These are phyloP conservation scores for Salix arbutifolia DNA, from an alignment of 345 rosid genomes.

Conservation along the genomic window DNA sequence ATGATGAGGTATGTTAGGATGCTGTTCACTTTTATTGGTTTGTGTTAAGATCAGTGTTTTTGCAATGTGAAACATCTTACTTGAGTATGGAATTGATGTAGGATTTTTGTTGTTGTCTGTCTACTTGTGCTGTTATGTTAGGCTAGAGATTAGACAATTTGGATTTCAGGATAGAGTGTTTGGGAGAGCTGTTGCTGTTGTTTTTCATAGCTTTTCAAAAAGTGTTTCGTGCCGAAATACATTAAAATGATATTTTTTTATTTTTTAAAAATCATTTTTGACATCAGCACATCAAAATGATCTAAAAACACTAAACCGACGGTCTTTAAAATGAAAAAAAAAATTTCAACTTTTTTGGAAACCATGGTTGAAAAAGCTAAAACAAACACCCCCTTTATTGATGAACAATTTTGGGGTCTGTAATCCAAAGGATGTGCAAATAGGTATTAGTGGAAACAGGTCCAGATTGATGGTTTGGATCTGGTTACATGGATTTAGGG, in stretches of 20 bases:
- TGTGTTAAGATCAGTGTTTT: not conserved
- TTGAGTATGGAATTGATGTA: not conserved
- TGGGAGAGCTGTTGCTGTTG: too few relatives aligned
- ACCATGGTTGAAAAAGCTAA: too few relatives aligned
- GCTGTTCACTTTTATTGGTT: not conserved
- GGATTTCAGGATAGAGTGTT: slow-evolving; percentile 6
- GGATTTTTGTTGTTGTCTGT: not conserved
- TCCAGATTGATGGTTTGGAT: not conserved
- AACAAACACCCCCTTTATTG: too few relatives aligned
- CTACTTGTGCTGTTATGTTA: not conserved
- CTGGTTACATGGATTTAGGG: not conserved
- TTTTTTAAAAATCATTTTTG: too few relatives aligned
- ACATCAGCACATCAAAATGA: too few relatives aligned
- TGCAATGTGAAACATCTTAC: not conserved
- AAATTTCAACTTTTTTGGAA: too few relatives aligned
- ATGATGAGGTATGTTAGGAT: slow-evolving; percentile 52
- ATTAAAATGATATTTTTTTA: too few relatives aligned
- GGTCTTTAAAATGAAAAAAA: too few relatives aligned
- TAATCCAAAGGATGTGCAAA: not conserved
- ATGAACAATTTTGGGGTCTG: not conserved
- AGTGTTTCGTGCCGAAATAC: too few relatives aligned
- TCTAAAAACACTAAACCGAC: too few relatives aligned
- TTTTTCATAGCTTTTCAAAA: too few relatives aligned
- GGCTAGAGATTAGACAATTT: not conserved
- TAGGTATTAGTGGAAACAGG: not conserved